A percentile compares a stretch with the other conserved stretches of the same genome.
phyloP scores from a whole-genome alignment of 306 rosid genomes.

The Inga laurina region DNA sequence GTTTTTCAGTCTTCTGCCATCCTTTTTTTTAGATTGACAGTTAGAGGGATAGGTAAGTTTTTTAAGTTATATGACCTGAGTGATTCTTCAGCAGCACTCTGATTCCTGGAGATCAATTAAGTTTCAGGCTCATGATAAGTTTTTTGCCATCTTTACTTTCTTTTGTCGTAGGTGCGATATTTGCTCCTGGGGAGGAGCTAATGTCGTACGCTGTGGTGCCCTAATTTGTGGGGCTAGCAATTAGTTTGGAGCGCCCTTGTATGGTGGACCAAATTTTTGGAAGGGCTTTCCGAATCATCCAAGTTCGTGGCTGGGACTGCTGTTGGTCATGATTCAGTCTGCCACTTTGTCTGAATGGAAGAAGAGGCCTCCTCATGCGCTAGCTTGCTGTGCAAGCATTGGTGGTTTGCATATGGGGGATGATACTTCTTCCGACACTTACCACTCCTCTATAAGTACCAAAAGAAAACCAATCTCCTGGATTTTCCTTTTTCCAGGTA shows the following conservation, averaged over 20 bases:
- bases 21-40: conserved; percentile 34
- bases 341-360: conserved; percentile 91
- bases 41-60: conserved; percentile 46
- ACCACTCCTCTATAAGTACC: conserved; percentile 56
- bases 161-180: conserved; percentile 99
- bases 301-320: conserved; percentile 95
- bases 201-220: conserved; percentile 99
- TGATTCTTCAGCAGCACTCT: conserved; percentile 59
- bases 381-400: conserved; percentile 94
- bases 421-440: conserved; percentile 92
- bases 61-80: conserved; percentile 43
- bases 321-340: conserved; percentile 97
- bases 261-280: conserved; percentile 87
- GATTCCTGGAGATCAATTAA: conserved; percentile 82
- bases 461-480: conserved; percentile 62
- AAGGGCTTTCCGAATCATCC: conserved; percentile 98
- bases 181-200: conserved; percentile 99
- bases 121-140: conserved; percentile 79
- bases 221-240: conserved; percentile 86
- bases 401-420: conserved; percentile 91
- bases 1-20: conserved; percentile 11
- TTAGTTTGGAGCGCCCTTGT: conserved; percentile 95
- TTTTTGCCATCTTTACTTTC: conserved; percentile 80
- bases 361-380: conserved; percentile 99
- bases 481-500: conserved; percentile 89